Evolutionary conservation across 345 rosid genomes (phyloP), one percentile per base, ranked within the genome.

Genomic region (Laguncularia racemosa): DNA sequence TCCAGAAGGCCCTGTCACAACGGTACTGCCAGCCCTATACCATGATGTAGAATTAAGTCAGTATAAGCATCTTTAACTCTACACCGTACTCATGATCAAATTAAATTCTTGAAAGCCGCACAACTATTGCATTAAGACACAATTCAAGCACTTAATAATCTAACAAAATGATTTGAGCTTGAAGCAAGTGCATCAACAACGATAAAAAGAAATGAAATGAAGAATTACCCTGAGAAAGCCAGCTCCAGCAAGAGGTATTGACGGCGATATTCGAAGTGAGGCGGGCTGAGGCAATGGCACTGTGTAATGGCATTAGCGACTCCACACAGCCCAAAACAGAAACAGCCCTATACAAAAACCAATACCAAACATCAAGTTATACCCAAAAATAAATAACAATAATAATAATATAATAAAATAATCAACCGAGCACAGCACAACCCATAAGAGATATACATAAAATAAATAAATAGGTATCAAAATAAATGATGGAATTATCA

Each of bases 201-300:
- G 52, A 46, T 17, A 11, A 51, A 52, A 63, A 0, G 10, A 16
- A 13, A 28, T 20, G 20, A 26, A 2, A 43, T 6, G 40, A 11
- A 23, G 55, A 54, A 45, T 52, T 66, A 89, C 95, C 97, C 74
- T 76, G 83, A 60, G 95, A 88, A 64, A 91, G 92, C 84, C 65
- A 70, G 81, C 97, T 91, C 96, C 97, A 91, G 74, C 89, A 85
- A 44, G 89, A 78, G 23, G 98, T 71, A 83, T 86, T 92, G 14
- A 84, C 73, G 20, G 96, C 96, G 48, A 91, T 86, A 75, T 69
- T 78, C 48, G 98, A 91, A 53, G 48, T 70, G 50, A 91, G 90
- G 59, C 93, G 68, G 71, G 98, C 86, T 69, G 90, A 81, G 48
- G 98, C 95, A 71, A 76, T 73, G 53, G 86, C 85, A 65, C 84